Conservation (phyloP, 257 asterid genomes). For the Henckelia pumila region DNA sequence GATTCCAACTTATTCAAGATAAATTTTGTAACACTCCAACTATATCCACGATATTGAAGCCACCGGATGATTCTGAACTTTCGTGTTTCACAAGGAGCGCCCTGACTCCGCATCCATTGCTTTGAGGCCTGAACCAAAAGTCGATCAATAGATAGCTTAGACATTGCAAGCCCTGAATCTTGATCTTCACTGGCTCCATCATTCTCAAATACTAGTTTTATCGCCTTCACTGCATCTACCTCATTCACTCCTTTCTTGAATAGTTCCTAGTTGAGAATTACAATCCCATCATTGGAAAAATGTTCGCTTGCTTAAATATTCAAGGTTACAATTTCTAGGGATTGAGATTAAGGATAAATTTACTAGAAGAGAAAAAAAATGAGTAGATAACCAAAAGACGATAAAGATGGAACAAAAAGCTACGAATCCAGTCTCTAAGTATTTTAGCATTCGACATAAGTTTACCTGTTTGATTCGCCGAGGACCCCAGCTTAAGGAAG, state of each 20-base stretch:
- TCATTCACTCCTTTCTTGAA: conserved; percentile 60
- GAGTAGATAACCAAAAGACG: neutral
- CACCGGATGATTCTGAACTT: conserved; percentile 73
- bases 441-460: conserved; percentile 16
- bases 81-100: conserved; percentile 49
- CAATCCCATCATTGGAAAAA: conserved; percentile 14
- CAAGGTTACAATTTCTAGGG: neutral
- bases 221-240: conserved; percentile 60
- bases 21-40: conserved; percentile 48
- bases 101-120: conserved; percentile 74
- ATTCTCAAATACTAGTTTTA: conserved; percentile 55
- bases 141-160: conserved; percentile 63
- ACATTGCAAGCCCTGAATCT: conserved; percentile 53
- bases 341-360: conserved; percentile 5
- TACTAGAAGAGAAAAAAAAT: neutral
- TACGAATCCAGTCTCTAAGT: neutral
- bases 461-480: conserved; percentile 75
- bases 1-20: conserved; percentile 63
- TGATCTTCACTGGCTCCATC: conserved; percentile 38
- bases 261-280: conserved; percentile 44
- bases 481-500: conserved; percentile 96
- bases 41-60: conserved; percentile 96
- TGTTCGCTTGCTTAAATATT: conserved; percentile 5
- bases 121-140: conserved; percentile 63
- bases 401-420: conserved; percentile 3